Evolutionary conservation across 768 basidiomycete genomes (phyloP).

Genomic region (Naganishia vaughanmartiniae): DNA sequence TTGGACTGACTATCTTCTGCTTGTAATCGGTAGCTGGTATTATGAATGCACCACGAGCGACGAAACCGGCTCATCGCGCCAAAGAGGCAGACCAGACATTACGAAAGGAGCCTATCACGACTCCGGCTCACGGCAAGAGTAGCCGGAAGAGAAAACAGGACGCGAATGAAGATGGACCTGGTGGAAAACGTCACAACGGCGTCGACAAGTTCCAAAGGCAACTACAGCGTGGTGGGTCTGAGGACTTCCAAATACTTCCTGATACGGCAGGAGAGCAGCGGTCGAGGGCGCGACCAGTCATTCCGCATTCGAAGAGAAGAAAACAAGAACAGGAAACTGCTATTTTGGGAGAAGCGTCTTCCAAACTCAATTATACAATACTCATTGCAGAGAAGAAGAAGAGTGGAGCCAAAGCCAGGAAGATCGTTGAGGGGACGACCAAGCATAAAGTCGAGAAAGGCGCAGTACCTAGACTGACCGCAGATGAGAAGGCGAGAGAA

Average conservation of each 20-base stretch:
- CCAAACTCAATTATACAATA: not conserved
- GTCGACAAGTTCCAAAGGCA: not conserved
- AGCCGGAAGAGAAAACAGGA: conserved; percentile 4
- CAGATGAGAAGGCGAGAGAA: conserved; percentile 13
- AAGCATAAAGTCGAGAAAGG: not conserved
- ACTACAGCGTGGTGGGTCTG: not conserved
- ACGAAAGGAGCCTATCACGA: not conserved
- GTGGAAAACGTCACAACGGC: not conserved
- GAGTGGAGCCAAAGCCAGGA: not conserved
- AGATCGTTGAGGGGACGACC: not conserved
- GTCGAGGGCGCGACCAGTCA: not conserved
- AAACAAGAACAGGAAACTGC: not conserved
- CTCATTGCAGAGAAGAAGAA: not conserved
- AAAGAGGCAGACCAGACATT: not conserved
- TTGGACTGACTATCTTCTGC: too few species aligned
- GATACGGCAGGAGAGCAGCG: not conserved
- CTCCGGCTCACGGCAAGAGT: not conserved
- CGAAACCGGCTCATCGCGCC: not conserved
- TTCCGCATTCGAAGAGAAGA: not conserved
- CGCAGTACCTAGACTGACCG: not conserved
- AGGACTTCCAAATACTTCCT: not conserved
- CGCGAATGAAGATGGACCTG: not conserved
- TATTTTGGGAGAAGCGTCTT: not conserved
- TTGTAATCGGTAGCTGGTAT: too few species aligned
- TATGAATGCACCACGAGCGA: too few species aligned